These are phyloP conservation scores for Elsinoe ampelina DNA, from an alignment of 2,329 filamentous ascomycete genomes.

Conservation along the genomic window DNA sequence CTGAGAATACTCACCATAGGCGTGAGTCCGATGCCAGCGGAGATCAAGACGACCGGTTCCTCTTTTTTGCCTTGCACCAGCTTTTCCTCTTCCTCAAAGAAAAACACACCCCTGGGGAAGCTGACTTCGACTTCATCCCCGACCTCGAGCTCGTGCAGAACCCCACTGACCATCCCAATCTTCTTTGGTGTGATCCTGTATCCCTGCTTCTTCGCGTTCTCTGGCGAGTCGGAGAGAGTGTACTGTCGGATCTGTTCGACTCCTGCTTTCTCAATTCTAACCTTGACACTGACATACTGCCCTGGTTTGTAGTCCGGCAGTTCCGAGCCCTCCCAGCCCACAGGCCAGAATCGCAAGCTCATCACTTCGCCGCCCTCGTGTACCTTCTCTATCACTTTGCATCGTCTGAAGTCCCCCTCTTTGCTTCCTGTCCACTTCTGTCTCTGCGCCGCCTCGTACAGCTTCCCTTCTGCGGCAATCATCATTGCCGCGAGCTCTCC, in stretches of 20 bases:
- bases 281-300: constrained; percentile 60
- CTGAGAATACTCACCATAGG: constrained; percentile 56
- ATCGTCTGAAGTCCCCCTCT: constrained; percentile 49
- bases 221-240: constrained; percentile 58
- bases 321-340: constrained; percentile 41
- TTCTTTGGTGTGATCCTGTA: constrained; percentile 66
- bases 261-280: constrained; percentile 50
- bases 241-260: constrained; percentile 62
- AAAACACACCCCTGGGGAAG: constrained; percentile 56
- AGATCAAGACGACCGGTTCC: constrained; percentile 55
- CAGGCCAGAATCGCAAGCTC: constrained; percentile 38
- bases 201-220: constrained; percentile 45
- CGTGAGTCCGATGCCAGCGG: constrained; percentile 60
- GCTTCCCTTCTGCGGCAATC: constrained; percentile 54
- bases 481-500: constrained; percentile 64
- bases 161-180: constrained; percentile 62
- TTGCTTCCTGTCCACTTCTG: neutral
- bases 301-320: constrained; percentile 59
- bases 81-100: constrained; percentile 37
- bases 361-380: constrained; percentile 54
- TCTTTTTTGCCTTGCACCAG: constrained; percentile 21
- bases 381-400: constrained; percentile 56
- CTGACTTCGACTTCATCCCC: constrained; percentile 57
- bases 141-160: constrained; percentile 54
- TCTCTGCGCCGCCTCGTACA: constrained; percentile 42